Evolutionary conservation across 2,329 filamentous ascomycete species (phyloP), one percentile per base, ranked within the genome.

Genomic region (Pyricularia pennisetigena): DNA sequence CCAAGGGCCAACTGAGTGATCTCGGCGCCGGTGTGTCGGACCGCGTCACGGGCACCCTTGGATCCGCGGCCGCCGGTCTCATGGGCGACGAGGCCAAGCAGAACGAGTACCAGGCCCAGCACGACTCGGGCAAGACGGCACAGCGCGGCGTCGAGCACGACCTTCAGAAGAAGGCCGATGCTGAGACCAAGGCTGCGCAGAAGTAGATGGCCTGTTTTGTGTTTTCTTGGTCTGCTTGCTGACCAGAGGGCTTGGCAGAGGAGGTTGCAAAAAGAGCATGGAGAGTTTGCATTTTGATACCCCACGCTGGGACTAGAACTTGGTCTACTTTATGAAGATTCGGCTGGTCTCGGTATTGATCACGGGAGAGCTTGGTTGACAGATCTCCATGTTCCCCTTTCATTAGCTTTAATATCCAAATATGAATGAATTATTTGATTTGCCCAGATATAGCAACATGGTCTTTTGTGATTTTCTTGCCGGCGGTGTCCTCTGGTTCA

Each of bases 71-170:
- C 32, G 87, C 93, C n/a, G 85, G 86, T 29, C 68, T 96, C 16
- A 91, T 88, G 2, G 93, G 93, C 23, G 88, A 96, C 76, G 81
- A 82, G 65, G 78, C 81, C 30, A 86, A 87, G 69, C 83, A 94
- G 82, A 77, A 82, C 65, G 86, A 87, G 76, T 90, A 88, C 75
- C 82, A 91, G 77, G 77, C 83, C 72, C 81, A 90, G 78, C 93
- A 95, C 75, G 93, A 95, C 74, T 80, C 86, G 71, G 94, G 93
- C 71, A 97, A 78, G 88, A 91, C 90, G 24, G 84, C 87, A 75
- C 91, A 97, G 84, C 86, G 93, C 24, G 91, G 93, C 66, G 93
- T 90, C 1, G 93, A 97, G 85, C 81, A 85, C 54, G 93, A 97
- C 75, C 84, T 97, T 68, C 81, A 90, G 78, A 94, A 92, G 86